Conservation (phyloP, 1,139 yeast genomes). For the Suhomyces atakaporum region DNA sequence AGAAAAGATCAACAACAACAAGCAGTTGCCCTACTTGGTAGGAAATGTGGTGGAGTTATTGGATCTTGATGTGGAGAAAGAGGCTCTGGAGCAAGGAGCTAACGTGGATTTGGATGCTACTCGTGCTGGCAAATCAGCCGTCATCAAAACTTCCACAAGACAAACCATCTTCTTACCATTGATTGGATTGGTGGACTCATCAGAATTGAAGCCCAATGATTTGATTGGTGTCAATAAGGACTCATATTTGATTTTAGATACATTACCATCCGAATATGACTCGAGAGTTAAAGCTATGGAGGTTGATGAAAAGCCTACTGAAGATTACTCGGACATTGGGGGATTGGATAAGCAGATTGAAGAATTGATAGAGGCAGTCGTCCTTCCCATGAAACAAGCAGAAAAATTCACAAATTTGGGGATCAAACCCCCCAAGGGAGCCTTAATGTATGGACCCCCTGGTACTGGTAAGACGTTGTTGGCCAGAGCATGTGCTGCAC, state of each 20-base stretch:
- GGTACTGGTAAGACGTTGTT: conserved; percentile 97
- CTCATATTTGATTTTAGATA: conserved; percentile 88
- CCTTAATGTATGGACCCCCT: conserved; percentile 98
- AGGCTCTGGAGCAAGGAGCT: conserved; percentile 89
- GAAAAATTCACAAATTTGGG: conserved; percentile 93
- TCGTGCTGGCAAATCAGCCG: conserved; percentile 95
- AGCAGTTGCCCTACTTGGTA: conserved; percentile 92
- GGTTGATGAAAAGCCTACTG: conserved; percentile 97
- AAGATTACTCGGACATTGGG: conserved; percentile 95
- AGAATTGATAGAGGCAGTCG: conserved; percentile 96
- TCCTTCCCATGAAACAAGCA: conserved; percentile 96
- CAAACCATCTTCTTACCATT: conserved; percentile 96
- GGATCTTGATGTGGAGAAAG: conserved; percentile 86
- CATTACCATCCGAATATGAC: conserved; percentile 95
- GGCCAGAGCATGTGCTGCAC: conserved; percentile 99
- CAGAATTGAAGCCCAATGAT: conserved; percentile 88
- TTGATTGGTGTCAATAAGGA: conserved; percentile 97
- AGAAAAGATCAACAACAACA: conserved; percentile 93
- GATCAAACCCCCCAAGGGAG: conserved; percentile 97
- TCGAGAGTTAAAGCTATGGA: conserved; percentile 99
- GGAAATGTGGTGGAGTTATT: conserved; percentile 97
- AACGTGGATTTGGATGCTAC: conserved; percentile 92
- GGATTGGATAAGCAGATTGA: conserved; percentile 98
- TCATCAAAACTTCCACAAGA: conserved; percentile 93
- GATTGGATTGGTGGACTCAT: conserved; percentile 92